Conservation (phyloP, 306 rosid genomes). For the Glycyrrhiza uralensis region DNA sequence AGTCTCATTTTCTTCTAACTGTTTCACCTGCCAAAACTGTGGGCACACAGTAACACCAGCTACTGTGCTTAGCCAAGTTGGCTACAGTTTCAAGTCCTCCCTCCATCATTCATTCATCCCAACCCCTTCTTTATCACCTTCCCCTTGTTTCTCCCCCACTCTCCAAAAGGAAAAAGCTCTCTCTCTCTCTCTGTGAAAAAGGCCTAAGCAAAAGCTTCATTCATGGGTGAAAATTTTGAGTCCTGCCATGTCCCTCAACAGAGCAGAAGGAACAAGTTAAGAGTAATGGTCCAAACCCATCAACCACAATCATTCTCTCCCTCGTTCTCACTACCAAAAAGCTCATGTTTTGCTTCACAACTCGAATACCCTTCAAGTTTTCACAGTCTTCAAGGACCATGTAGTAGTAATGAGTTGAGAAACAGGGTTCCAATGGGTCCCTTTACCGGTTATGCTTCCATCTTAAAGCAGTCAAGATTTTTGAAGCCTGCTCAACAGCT, state of each 20-base stretch:
- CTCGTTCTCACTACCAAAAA: background rate
- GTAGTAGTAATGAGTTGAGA: background rate
- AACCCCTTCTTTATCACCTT: background rate
- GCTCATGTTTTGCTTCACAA: background rate
- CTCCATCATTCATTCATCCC: background rate
- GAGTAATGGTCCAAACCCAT: background rate
- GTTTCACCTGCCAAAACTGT: background rate
- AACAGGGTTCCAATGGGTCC: background rate
- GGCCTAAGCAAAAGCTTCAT: background rate
- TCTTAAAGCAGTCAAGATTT: background rate
- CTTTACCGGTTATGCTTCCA: background rate
- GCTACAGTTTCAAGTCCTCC: background rate
- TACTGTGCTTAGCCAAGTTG: background rate
- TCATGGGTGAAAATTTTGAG: background rate
- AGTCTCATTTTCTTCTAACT: background rate
- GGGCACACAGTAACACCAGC: background rate
- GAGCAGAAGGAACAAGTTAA: background rate
- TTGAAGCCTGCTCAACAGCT: background rate
- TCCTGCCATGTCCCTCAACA: background rate
- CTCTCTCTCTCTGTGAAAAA: background rate
- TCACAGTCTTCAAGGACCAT: background rate
- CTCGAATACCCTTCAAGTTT: background rate
- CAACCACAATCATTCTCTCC: background rate
- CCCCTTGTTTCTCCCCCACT: background rate
- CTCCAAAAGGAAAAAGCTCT: no score